Evolutionary conservation across 805 yeast species (phyloP).

Genomic region (Huiozyma sinensis): DNA sequence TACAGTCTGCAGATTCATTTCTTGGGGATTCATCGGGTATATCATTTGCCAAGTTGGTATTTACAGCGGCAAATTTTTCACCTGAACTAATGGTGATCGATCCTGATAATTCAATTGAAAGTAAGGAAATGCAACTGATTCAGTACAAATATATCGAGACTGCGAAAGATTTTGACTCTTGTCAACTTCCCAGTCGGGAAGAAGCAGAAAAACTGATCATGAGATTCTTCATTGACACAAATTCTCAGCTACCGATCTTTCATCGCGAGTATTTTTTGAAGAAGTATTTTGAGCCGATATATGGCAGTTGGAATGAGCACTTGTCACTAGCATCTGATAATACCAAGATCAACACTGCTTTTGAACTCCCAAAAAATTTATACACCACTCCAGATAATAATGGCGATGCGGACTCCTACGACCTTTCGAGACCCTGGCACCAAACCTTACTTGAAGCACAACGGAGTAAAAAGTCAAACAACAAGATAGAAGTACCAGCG

Average conservation of each 20-base stretch:
- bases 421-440: slow-evolving; percentile 9
- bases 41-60: slow-evolving; percentile 65
- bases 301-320: slow-evolving; percentile 51
- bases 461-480: slow-evolving; percentile 23
- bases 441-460: slow-evolving; percentile 34
- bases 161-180: slow-evolving; percentile 12
- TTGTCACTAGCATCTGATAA: slow-evolving; percentile 49
- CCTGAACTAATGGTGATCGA: slow-evolving; percentile 23
- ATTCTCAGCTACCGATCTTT: slow-evolving; percentile 72
- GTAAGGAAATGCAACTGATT: slow-evolving; percentile 10
- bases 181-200: slow-evolving; percentile 50
- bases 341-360: slow-evolving; percentile 34
- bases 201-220: slow-evolving; percentile 58
- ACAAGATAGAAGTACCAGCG: slow-evolving; percentile 36
- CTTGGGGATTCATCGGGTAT: slow-evolving; percentile 48
- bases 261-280: slow-evolving; percentile 70
- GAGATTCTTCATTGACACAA: slow-evolving; percentile 65
- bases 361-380: slow-evolving; percentile 19
- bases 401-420: slow-evolving; percentile 1
- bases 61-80: slow-evolving; percentile 62
- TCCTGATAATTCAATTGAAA: slow-evolving; percentile 19
- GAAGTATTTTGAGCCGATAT: slow-evolving; percentile 63
- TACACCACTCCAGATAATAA: slow-evolving; percentile 5
- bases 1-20: slow-evolving; percentile 26
- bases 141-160: slow-evolving; percentile 15